Evolutionary conservation across 345 rosid genomes (phyloP), one percentile per base, ranked within the genome.

Genomic region (Litchi chinensis): DNA sequence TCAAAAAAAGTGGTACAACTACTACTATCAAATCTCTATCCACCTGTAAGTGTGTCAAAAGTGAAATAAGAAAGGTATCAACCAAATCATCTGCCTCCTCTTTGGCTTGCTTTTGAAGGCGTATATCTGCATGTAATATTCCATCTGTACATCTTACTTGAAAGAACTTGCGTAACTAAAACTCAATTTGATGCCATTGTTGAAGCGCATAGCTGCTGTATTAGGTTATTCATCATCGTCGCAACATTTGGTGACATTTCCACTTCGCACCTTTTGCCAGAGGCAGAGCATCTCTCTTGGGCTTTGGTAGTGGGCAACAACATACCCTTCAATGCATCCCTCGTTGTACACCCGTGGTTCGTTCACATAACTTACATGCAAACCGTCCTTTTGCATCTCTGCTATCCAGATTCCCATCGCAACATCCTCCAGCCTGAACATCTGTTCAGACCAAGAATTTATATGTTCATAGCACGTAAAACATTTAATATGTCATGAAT

Each of bases 351-450:
- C 76, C 43, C 83, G 80, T 12, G 39, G 80, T 4, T 86, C 85
- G 5, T 70, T 83, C 71, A 77, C 80, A 46, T 81, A 83, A 19
- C 68, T 79, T 9, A 83, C 85, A 19, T 52, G 21, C 69, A 86
- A 76, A 22, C 89, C 86, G 5, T 64, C 79, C 68, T 74, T 83
- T 19, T 74, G 65, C 85, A 83, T 80, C 18, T 83, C 76, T 0
- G 77, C 59, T 46, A 86, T 86, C 89, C 89, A 86, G 66, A 86
- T 86, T n/a, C 89, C 89, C 89, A 86, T 86, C 62, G 85, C 85
- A 21, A 81, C 86, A 68, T 86, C 89, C 77, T 83, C 86, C 37
- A 86, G 80, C 74, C 81, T 83, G 71, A 83, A 86, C 81, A 86
- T 86, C 89, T 86, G 78, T 57, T 26, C 19, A 73, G 24, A 59